Evolutionary conservation across 768 basidiomycete species (phyloP), one percentile per base, ranked within the genome.

Genomic region (Candolleomyces aberdarensis): DNA sequence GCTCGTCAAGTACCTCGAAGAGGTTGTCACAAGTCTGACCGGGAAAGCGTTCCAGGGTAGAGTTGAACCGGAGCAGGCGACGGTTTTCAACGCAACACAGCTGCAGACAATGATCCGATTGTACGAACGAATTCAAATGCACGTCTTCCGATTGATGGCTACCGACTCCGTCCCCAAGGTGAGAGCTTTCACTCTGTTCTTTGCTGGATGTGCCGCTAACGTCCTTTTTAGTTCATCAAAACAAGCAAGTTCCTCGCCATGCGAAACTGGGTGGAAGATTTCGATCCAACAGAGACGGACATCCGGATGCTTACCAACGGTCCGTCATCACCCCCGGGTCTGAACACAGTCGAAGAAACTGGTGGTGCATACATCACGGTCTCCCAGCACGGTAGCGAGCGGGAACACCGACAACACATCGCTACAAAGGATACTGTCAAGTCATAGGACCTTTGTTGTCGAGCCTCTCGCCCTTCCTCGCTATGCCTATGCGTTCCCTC

Each of bases 121-220:
- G 66, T 99, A 98, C 73, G 96, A 96, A 74, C 87, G 96, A 59
- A 99, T 99, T 58, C 97, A 98, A 75, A 89, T 83, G 20, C 96
- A 98, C 69, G 94, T 98, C 64, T 98, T 98, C 81, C 85, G 96
- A 51, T 72, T 99, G 67, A 96, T 99, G 92, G 95, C 97, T 17
- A 96, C 96, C 59, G 97, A 99, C 74, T 98, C 96, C 7, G 90
- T 99, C n/a, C 97, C 97, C 14, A 96, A 96, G 83, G 92, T 92
- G 67, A 31, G 79, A 67, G 57, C 22, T 46, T 29, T 29, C 17
- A 5, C 50, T 44, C 50, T 14, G 13, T 67, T 19, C 56, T 41
- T 17, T 50, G 44, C 41, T 57, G 26, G 32, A 15, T 26, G 3
- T 56, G 47, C 26, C 43, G 7, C 41, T 59, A 44, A 59, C 61